Percentiles rank a stretch among this genome's conserved stretches.
These are phyloP conservation scores for Mycocentrospora acerina DNA, from an alignment of 2,329 filamentous ascomycete species.

Conservation along the genomic window DNA sequence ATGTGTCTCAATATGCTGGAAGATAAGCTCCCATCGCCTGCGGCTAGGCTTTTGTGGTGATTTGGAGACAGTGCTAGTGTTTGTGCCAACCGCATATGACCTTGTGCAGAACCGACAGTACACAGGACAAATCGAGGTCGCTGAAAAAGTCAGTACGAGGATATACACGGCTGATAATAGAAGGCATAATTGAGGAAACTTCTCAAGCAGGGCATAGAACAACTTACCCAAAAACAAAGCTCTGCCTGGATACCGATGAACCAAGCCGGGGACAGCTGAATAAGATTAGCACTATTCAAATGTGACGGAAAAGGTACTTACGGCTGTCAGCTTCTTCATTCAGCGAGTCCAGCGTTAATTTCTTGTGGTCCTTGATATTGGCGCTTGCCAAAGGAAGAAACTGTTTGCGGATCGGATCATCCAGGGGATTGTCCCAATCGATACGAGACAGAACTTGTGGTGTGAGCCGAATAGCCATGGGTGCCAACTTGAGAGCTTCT, in stretches of 20 bases:
- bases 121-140: slow-evolving; percentile 61
- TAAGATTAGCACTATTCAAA: slow-evolving; percentile 2
- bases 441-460: slow-evolving; percentile 62
- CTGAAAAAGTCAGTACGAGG: slow-evolving; percentile 23
- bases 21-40: slow-evolving; percentile 60
- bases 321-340: slow-evolving; percentile 58
- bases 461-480: slow-evolving; percentile 63
- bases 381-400: slow-evolving; percentile 60
- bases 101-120: slow-evolving; percentile 66
- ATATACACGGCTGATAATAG: background rate
- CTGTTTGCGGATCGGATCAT: slow-evolving; percentile 62
- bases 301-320: slow-evolving; percentile 6
- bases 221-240: slow-evolving; percentile 60
- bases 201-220: background rate
- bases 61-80: slow-evolving; percentile 54
- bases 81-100: slow-evolving; percentile 59
- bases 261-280: slow-evolving; percentile 55
- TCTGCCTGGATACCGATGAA: slow-evolving; percentile 66
- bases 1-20: slow-evolving; percentile 57
- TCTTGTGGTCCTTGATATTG: slow-evolving; percentile 57
- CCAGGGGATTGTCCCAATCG: slow-evolving; percentile 60
- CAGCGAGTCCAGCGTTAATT: slow-evolving; percentile 59
- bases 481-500: slow-evolving; percentile 54
- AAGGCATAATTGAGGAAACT: too few relatives aligned
- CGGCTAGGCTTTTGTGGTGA: slow-evolving; percentile 34